Base-by-base conservation (phyloP, 2,329 filamentous ascomycete genomes). In the Neofusicoccum umdonicola region DNA sequence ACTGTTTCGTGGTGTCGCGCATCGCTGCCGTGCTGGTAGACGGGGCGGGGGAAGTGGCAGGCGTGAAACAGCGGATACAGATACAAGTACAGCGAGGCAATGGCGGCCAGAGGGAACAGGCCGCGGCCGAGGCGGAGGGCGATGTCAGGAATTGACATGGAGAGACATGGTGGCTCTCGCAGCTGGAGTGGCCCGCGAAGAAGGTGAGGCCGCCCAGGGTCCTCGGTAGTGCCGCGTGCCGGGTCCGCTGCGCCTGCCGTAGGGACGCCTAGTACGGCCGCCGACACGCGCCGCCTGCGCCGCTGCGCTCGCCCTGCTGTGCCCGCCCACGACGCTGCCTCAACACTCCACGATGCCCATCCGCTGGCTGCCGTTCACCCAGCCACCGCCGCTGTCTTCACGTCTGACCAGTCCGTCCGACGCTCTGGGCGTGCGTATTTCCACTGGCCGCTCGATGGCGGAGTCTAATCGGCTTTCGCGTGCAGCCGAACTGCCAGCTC, bases 41-140 rank as follows among this genome's bases (percentile, higher is more conserved):
- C 45, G 35, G 60, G 39, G 42, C 15, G 52, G 11, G 93, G 92
- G 77, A 97, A 98, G 42, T 85, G 88, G 81, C 93, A 98, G 72
- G 86, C 85, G 69, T 87, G 85, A 73, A 97, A 89, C 70, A 91
- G 73, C 8, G 95, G 93, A 75, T 96, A 98, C 44, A 94, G 82
- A 80, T 97, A 97, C 62, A 98, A 84, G 79, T 93, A 96, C 69
- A 88, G 71, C 60, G 90, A 92, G 72, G 87, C 86, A 68, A 87
- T 78, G 73, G 94, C 71, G 65, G 90, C 88, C 73, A 94, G 73
- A 56, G 91, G 88, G 50, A 90, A 73, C 42, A 88, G 77, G 67
- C 84, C 72, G 72, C 78, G 72, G 73, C 82, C 79, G 67, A 82
- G 68, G 71, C 74, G 72, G 72, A 79, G 76, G 63, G 85, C 73